Evolutionary conservation across 2,329 filamentous ascomycete species (phyloP), one percentile per base, ranked within the genome.

Genomic region (Simplicillium sp.): DNA sequence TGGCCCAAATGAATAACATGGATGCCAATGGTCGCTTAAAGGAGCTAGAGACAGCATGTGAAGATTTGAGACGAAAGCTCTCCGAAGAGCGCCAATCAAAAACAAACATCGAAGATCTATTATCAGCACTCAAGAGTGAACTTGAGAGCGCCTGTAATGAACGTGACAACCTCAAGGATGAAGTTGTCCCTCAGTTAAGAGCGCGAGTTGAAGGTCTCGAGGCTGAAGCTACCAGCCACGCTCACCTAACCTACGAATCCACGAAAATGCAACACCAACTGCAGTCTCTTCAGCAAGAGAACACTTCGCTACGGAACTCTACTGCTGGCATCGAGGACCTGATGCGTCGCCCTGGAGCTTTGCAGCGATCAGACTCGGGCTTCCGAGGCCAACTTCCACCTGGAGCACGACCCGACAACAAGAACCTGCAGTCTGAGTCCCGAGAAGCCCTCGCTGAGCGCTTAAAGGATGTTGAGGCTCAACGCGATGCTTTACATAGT

Each of bases 81-180:
- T 71, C 77, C 1, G 88, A 97, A 55, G 92, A 98, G 64, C 77
- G 85, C 42, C 77, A 86, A 58, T 80, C 85, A 51, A 96, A 94
- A 60, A 82, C 87, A 55, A 96, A 94, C 58, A 94, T 97, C 52
- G 88, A 97, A 62, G 89, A 96, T 58, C 73, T 98, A 34, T 71
- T 97, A 35, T 79, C 81, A 7, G 90, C 86, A 5, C 80, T 97
- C 50, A 84, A 84, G 51, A 76, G 80, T 17, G 88, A 98, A 57
- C 70, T 97, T 12, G 77, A 89, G 53, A 84, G 80, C 49, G 78
- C 88, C 40, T 77, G 84, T 45, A 89, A 92, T 50, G 89, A 98
- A 62, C 80, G 88, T 39, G 92, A 98, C 60, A 90, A 94, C 52
- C 75, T 97, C 13, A 82, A 87, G 20, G 89, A 97, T 47, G 87